A percentile compares a stretch with the other conserved stretches of the same genome.
Conservation (phyloP, 345 rosid genomes). For the Camelina hispida region DNA sequence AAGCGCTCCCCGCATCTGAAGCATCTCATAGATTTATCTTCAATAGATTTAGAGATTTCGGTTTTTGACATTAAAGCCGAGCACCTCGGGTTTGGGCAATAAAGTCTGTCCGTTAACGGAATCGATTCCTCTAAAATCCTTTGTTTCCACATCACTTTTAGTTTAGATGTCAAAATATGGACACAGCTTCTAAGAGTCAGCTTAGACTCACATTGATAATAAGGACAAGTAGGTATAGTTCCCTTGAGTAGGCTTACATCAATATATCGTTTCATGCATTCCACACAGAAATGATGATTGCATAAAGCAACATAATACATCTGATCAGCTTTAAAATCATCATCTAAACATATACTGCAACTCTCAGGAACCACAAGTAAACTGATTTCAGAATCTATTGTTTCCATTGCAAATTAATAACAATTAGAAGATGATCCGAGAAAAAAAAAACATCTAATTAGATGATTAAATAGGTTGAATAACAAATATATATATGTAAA, state of each 20-base stretch:
- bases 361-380: not conserved
- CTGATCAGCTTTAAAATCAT: not conserved
- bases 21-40: conserved; percentile 44
- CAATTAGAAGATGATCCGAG: not conserved
- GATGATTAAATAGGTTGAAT: not conserved
- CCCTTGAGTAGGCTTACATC: not conserved
- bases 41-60: conserved; percentile 40
- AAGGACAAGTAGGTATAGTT: not conserved
- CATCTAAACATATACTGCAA: not conserved
- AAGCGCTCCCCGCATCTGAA: not conserved
- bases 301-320: not conserved
- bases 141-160: not conserved
- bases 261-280: not conserved
- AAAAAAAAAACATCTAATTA: not conserved
- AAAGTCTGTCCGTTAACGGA: conserved; percentile 46
- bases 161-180: not conserved
- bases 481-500: not conserved
- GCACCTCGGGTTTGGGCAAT: conserved; percentile 20
- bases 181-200: not conserved
- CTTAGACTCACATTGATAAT: not conserved
- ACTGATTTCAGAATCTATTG: not conserved
- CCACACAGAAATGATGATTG: not conserved
- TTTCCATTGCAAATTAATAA: not conserved
- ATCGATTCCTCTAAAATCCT: conserved; percentile 55
- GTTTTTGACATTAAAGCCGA: conserved; percentile 22